phyloP scores from a whole-genome alignment of 768 basidiomycete genomes.

The Mycena haematopus region DNA sequence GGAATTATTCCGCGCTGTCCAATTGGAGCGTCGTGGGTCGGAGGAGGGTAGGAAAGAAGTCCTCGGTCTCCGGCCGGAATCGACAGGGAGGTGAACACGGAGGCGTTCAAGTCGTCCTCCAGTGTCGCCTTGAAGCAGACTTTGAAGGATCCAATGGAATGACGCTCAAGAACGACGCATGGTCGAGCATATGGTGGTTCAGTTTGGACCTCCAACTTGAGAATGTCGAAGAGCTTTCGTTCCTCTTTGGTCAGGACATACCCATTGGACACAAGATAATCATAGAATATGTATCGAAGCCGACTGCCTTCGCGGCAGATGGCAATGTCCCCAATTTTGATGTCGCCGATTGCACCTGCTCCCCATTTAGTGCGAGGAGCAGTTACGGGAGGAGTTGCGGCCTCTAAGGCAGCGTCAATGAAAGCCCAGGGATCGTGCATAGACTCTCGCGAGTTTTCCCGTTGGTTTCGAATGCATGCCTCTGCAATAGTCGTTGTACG shows the following conservation, averaged over 20 bases:
- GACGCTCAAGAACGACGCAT: slow-evolving; percentile 9
- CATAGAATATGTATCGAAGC: slow-evolving; percentile 1
- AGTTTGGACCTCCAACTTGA: background rate
- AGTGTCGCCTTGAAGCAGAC: slow-evolving; percentile 11
- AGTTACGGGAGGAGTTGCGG: background rate
- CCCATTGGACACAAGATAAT: background rate
- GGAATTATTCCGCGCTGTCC: background rate
- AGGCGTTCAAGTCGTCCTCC: background rate
- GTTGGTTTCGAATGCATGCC: no score
- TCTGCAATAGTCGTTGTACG: no score
- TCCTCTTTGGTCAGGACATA: background rate
- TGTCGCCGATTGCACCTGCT: background rate
- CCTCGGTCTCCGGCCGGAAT: slow-evolving; percentile 3
- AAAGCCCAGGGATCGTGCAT: slow-evolving; percentile 3
- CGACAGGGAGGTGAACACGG: background rate
- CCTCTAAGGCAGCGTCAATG: slow-evolving; percentile 1
- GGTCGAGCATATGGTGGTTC: background rate
- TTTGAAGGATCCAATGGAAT: background rate
- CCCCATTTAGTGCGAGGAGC: background rate
- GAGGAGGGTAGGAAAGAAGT: background rate
- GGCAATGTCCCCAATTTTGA: background rate
- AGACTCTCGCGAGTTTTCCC: no score
- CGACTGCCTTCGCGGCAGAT: background rate
- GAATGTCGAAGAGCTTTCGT: no score
- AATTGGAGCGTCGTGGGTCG: background rate